Conservation (phyloP, 495 filamentous ascomycete genomes). For the Podospora bellae-mahoneyi region DNA sequence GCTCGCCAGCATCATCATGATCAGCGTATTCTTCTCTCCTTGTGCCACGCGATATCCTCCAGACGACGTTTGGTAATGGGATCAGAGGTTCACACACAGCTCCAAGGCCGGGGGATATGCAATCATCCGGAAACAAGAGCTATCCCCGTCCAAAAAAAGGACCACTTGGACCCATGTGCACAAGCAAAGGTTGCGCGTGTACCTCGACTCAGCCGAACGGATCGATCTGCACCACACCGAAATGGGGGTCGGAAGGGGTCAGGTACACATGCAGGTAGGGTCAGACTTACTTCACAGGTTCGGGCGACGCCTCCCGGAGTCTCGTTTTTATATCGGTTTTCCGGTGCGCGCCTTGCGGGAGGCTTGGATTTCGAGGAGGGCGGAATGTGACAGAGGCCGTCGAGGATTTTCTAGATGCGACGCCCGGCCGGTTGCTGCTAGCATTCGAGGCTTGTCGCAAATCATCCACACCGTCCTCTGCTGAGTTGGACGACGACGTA, state of each 20-base stretch:
- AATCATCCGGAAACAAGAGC: conserved; percentile 14
- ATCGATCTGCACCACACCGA: conserved; percentile 6
- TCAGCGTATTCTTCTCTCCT: background rate
- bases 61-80: background rate
- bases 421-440: conserved; percentile 19
- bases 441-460: conserved; percentile 28
- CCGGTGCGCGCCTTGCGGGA: conserved; percentile 45
- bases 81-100: background rate
- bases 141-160: conserved; percentile 12
- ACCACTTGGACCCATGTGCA: conserved; percentile 26
- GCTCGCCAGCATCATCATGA: too few relatives aligned
- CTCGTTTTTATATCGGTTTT: conserved; percentile 39
- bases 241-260: conserved; percentile 5
- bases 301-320: conserved; percentile 45
- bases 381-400: conserved; percentile 43
- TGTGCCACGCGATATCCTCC: background rate
- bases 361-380: conserved; percentile 38
- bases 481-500: conserved; percentile 22
- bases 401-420: conserved; percentile 43
- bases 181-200: conserved; percentile 5
- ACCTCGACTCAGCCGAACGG: conserved; percentile 15
- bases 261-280: conserved; percentile 12
- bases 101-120: conserved; percentile 4
- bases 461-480: conserved; percentile 18
- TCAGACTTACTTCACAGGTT: conserved; percentile 45